Base-by-base conservation (phyloP, 2,329 filamentous ascomycete genomes). In the Diaporthe citrichinensis region DNA sequence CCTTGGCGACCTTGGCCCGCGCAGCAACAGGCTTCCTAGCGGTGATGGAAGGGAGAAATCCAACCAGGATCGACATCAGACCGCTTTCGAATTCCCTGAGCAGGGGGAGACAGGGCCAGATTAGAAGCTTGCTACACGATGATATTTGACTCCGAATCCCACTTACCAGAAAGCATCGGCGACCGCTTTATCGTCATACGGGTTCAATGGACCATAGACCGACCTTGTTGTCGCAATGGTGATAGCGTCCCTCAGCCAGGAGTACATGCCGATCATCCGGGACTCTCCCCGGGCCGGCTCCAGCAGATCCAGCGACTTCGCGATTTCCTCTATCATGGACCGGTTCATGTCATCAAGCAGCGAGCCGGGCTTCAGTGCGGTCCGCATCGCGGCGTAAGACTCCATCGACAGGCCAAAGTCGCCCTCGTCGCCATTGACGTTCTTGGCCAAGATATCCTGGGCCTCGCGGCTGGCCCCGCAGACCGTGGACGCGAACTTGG, bases 161-260 rank as follows among this genome's bases (percentile, higher is more conserved):
- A 78, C 77, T 77, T 79, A 86, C 84, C 78, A 82, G 78, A 85
- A 86, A 34, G 81, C 82, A 55, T 82, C 77, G 58, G 82, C 82
- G 20, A 85, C 79, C 2, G 72, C 74, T 10, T 80, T 80, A 58
- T 86, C 82, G 46, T 83, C 78, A 53, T 81, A 86, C 0, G 85
- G 85, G 74, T 86, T 87, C 73, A 83, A 78, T 0, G 83, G 83
- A 3, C 85, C 86, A 76, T 87, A 87, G 0, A 85, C 80, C 20
- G 84, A 81, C 59, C 83, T 79, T 0, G 85, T 87, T 59, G 84
- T 81, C 3, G 85, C 84, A 6, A 81, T 76, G 0, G 82, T 83
- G 31, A 86, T 80, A 28, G 81, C 78, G 72, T 83, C 81, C 25
- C 79, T 79, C 17, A 84, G 75, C 73, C 80, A 80, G 61, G 57